Conservation (phyloP, 2,329 filamentous ascomycete genomes). For the Aspergillus cejpii region DNA sequence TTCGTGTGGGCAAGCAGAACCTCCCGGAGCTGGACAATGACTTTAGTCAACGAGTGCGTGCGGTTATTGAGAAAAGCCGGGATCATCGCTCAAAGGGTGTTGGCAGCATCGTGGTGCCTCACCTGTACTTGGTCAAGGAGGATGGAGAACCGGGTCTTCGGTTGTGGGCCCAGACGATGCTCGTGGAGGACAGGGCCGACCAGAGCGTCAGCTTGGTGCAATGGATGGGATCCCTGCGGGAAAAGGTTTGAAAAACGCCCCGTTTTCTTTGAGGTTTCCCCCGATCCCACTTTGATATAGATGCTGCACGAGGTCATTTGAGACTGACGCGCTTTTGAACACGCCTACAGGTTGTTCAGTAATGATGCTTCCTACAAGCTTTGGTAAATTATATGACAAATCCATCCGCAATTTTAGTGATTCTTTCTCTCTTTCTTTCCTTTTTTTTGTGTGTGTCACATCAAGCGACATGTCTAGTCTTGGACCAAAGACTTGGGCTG, state of each 20-base stretch:
- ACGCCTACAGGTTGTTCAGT: constrained; percentile 29
- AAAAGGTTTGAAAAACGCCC: constrained; percentile 65
- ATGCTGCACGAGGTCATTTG: constrained; percentile 12
- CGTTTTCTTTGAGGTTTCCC: constrained; percentile 10
- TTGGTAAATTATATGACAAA: constrained; percentile 9
- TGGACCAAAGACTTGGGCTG: background rate
- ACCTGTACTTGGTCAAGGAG: constrained; percentile 87
- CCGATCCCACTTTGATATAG: constrained; percentile 6
- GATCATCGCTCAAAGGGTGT: constrained; percentile 82
- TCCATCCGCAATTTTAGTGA: constrained; percentile 13
- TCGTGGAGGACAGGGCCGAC: constrained; percentile 92
- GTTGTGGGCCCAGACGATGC: constrained; percentile 90
- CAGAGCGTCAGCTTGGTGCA: constrained; percentile 88
- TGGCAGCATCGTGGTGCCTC: constrained; percentile 86
- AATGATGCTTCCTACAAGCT: constrained; percentile 18
- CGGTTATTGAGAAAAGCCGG: constrained; percentile 83
- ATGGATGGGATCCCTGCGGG: constrained; percentile 84
- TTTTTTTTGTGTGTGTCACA: constrained; percentile 4
- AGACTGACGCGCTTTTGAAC: constrained; percentile 20
- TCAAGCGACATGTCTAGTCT: background rate
- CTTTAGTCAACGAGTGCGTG: constrained; percentile 89
- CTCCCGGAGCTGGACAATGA: constrained; percentile 87
- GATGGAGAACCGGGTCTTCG: constrained; percentile 93
- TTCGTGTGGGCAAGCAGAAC: constrained; percentile 85
- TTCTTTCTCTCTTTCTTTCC: constrained; percentile 5